Percentiles rank a stretch among this genome's conserved stretches.
Evolutionary conservation across 192 early-diverging fungal species (phyloP).

Genomic region (Coemansia sp.): DNA sequence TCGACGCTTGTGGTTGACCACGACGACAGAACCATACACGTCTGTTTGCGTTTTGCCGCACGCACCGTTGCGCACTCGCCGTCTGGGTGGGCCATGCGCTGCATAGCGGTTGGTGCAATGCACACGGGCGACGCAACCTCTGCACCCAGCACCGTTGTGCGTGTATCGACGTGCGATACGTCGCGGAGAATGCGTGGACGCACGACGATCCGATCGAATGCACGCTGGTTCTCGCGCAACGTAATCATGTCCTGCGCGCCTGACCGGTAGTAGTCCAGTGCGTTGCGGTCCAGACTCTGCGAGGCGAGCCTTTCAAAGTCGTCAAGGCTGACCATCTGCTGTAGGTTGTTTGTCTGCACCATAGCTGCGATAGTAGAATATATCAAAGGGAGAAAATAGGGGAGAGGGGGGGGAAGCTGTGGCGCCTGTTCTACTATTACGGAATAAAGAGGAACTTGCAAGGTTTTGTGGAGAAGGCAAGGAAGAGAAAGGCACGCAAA

Average conservation of each 20-base stretch:
- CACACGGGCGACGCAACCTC: constrained; percentile 66
- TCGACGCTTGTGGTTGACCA: constrained; percentile 67
- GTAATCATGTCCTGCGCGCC: constrained; percentile 59
- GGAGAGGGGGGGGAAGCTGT: not conserved
- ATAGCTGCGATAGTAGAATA: not conserved
- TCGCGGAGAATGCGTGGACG: constrained; percentile 71
- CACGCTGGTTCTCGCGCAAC: constrained; percentile 45
- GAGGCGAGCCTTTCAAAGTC: constrained; percentile 50
- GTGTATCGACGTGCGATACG: constrained; percentile 63
- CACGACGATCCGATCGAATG: constrained; percentile 49
- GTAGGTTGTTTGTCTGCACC: not conserved
- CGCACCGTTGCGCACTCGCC: constrained; percentile 67
- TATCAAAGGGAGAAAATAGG: not conserved
- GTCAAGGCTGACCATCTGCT: constrained; percentile 38
- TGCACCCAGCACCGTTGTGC: constrained; percentile 60
- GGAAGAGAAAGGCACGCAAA: not conserved
- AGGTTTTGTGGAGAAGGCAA: not conserved
- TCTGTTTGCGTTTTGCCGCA: constrained; percentile 39
- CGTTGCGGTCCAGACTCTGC: constrained; percentile 36
- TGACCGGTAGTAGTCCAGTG: constrained; percentile 57
- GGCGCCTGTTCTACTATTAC: not conserved
- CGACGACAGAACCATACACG: constrained; percentile 60
- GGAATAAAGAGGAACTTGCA: not conserved
- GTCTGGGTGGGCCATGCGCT: constrained; percentile 66
- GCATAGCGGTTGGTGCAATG: constrained; percentile 80